A percentile compares a stretch with the other conserved stretches of the same genome.
Conservation (phyloP, 495 filamentous ascomycete species). For the Immersiella caudata region DNA sequence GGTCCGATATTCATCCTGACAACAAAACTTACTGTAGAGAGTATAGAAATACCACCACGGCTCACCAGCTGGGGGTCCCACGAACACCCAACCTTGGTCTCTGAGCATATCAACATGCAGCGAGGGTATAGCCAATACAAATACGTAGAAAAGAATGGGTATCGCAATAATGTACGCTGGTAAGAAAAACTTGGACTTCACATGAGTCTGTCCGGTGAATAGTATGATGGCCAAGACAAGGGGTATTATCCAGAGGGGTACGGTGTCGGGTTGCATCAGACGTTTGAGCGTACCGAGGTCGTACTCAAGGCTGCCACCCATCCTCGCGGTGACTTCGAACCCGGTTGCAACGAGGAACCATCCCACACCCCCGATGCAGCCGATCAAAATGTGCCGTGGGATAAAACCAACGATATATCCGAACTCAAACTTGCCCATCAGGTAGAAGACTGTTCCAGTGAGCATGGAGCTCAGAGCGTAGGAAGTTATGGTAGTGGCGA, state of each 20-base stretch:
- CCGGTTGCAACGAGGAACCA: slow-evolving; percentile 92
- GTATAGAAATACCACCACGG: slow-evolving; percentile 98
- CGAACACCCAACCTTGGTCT: slow-evolving; percentile 83
- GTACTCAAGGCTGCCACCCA: slow-evolving; percentile 83
- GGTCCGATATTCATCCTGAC: neutral
- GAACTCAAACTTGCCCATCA: slow-evolving; percentile 81
- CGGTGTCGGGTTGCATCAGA: slow-evolving; percentile 69
- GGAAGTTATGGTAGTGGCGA: slow-evolving; percentile 88
- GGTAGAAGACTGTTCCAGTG: slow-evolving; percentile 87
- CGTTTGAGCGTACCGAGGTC: slow-evolving; percentile 71
- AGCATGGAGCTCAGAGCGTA: slow-evolving; percentile 90
- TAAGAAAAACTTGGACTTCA: slow-evolving; percentile 78
- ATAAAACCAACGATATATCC: slow-evolving; percentile 96
- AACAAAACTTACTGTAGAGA: slow-evolving; percentile 70
- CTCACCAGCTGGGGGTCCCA: slow-evolving; percentile 76
- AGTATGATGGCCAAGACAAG: slow-evolving; percentile 76
- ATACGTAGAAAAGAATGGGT: slow-evolving; percentile 77
- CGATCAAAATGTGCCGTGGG: slow-evolving; percentile 91
- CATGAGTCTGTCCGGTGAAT: slow-evolving; percentile 69
- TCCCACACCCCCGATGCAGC: slow-evolving; percentile 97
- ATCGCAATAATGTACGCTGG: slow-evolving; percentile 86
- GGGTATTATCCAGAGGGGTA: slow-evolving; percentile 82
- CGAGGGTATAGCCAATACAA: slow-evolving; percentile 66
- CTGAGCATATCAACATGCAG: slow-evolving; percentile 66
- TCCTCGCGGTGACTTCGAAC: slow-evolving; percentile 88